These are phyloP conservation scores for Claviceps cyperi DNA, from an alignment of 2,329 filamentous ascomycete species.

Conservation along the genomic window DNA sequence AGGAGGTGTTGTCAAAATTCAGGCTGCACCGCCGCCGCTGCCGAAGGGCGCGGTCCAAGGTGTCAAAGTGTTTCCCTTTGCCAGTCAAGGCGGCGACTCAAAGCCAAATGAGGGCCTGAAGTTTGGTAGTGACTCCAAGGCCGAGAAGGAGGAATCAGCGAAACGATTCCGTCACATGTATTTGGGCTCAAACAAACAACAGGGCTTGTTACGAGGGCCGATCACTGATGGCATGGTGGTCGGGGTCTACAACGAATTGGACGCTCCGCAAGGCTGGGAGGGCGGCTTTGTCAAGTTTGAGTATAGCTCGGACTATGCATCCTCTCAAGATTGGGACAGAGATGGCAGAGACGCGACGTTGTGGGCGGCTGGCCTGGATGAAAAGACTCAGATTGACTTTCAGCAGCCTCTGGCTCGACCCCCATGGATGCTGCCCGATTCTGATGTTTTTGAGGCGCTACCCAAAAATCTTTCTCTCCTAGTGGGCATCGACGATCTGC, in stretches of 20 bases:
- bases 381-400: slow-evolving; percentile 59
- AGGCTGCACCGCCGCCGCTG: slow-evolving; percentile 63
- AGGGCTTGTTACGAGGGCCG: slow-evolving; percentile 64
- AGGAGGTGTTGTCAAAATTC: slow-evolving; percentile 75
- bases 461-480: slow-evolving; percentile 45
- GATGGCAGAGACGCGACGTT: slow-evolving; percentile 34
- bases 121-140: slow-evolving; percentile 77
- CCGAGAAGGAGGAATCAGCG: slow-evolving; percentile 63
- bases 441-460: slow-evolving; percentile 35
- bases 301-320: slow-evolving; percentile 16
- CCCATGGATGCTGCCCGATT: slow-evolving; percentile 31
- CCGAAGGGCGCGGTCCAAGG: slow-evolving; percentile 47
- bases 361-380: slow-evolving; percentile 71
- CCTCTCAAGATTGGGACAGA: slow-evolving; percentile 27
- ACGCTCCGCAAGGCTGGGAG: slow-evolving; percentile 51
- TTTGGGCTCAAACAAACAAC: slow-evolving; percentile 35
- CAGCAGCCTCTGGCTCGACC: slow-evolving; percentile 59
- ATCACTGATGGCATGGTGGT: slow-evolving; percentile 81
- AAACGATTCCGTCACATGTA: slow-evolving; percentile 62
- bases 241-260: slow-evolving; percentile 38
- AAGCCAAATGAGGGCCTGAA: slow-evolving; percentile 54
- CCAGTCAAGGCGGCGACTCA: slow-evolving; percentile 24
- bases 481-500: slow-evolving; percentile 70
- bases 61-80: slow-evolving; percentile 73
- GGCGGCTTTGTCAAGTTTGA: slow-evolving; percentile 77